A percentile compares a stretch with the other conserved stretches of the same genome.
These are phyloP conservation scores for Hemisphaericaspora subhashii DNA, from an alignment of 1,139 yeast species.

Conservation along the genomic window DNA sequence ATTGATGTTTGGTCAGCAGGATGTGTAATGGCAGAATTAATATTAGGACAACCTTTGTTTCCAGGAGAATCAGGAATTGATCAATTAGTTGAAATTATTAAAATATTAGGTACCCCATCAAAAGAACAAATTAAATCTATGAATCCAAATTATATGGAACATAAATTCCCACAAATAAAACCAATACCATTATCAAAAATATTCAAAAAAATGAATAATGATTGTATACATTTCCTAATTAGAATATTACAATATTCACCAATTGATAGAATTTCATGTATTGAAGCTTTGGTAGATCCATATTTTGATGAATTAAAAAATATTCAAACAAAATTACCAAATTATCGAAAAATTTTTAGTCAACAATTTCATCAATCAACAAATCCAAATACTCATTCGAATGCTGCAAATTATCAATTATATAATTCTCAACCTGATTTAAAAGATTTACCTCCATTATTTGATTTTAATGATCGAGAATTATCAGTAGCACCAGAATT, in stretches of 20 bases:
- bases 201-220: constrained; percentile 64
- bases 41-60: constrained; percentile 92
- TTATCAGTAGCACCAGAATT: constrained; percentile 40
- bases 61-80: constrained; percentile 98
- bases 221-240: constrained; percentile 63
- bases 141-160: constrained; percentile 98
- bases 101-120: constrained; percentile 92
- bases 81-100: constrained; percentile 94
- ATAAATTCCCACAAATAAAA: constrained; percentile 92
- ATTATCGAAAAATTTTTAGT: constrained; percentile 47
- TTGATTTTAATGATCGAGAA: constrained; percentile 52
- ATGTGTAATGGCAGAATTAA: constrained; percentile 95
- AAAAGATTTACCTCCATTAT: constrained; percentile 45
- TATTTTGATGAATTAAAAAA: constrained; percentile 77
- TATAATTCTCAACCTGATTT: constrained; percentile 43
- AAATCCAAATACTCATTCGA: constrained; percentile 13
- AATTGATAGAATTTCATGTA: constrained; percentile 63
- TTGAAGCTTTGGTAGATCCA: constrained; percentile 65
- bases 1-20: constrained; percentile 98
- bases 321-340: constrained; percentile 54
- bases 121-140: constrained; percentile 88
- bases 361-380: constrained; percentile 30
- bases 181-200: constrained; percentile 88
- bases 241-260: constrained; percentile 77
- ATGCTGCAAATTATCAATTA: constrained; percentile 38